These are phyloP conservation scores for Fomitiporia mediterranea DNA, from an alignment of 1,284 basidiomycete genomes.

Conservation along the genomic window DNA sequence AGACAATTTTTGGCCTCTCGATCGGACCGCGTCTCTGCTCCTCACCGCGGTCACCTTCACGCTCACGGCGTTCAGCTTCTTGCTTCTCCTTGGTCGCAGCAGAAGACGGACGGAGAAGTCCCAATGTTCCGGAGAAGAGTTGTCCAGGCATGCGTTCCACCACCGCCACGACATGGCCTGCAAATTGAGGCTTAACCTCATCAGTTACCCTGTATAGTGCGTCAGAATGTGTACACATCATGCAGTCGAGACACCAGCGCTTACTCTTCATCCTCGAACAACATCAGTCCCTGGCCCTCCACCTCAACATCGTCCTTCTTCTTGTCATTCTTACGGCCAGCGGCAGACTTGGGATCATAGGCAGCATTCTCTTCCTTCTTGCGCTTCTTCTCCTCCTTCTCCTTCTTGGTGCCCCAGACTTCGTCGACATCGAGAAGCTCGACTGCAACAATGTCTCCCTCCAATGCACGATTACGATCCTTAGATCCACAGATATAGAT, in stretches of 20 bases:
- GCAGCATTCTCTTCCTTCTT: conserved; percentile 99
- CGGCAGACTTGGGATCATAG: conserved; percentile 74
- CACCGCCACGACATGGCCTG: conserved; percentile 97
- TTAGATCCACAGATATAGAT: conserved; percentile 99
- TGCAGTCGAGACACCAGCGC: conserved; percentile 25
- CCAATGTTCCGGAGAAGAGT: conserved; percentile 95
- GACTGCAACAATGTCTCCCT: conserved; percentile 98
- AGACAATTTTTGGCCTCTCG: conserved; percentile 97
- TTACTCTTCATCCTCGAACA: conserved; percentile 97
- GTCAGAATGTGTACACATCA: conserved; percentile 22
- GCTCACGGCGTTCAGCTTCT: conserved; percentile 93
- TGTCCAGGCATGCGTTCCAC: conserved; percentile 99
- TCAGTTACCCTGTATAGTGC: conserved; percentile 74
- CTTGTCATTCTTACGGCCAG: conserved; percentile 93
- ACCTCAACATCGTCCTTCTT: conserved; percentile 99
- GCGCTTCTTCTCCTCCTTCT: conserved; percentile 99
- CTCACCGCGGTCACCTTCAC: conserved; percentile 87
- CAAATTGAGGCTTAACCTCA: conserved; percentile 92
- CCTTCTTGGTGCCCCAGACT: conserved; percentile 99
- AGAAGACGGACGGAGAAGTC: conserved; percentile 91
- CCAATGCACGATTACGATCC: conserved; percentile 96
- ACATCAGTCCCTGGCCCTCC: conserved; percentile 93
- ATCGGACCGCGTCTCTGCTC: conserved; percentile 71
- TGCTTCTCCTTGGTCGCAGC: conserved; percentile 99
- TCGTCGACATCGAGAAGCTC: conserved; percentile 97